phyloP scores from a whole-genome alignment of 208 protist genomes.

The Trypanosoma scelopori region DNA sequence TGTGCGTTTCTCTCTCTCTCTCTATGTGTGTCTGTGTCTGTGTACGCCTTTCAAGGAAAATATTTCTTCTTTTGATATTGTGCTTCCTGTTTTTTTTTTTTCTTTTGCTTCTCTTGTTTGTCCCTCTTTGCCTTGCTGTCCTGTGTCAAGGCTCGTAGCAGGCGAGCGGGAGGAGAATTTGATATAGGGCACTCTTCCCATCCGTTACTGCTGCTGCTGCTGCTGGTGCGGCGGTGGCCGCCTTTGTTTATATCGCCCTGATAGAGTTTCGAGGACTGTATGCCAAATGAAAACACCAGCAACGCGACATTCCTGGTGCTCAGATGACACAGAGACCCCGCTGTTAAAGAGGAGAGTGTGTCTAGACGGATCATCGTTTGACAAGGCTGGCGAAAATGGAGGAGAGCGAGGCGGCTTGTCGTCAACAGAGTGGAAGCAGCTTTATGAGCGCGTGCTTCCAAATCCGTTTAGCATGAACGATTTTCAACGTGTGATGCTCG shows the following conservation, averaged over 20 bases:
- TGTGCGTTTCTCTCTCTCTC: no score
- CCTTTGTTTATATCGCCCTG: not conserved
- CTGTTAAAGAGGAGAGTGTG: constrained; percentile 1
- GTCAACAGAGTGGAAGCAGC: constrained; percentile 52
- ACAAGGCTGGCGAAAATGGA: not conserved
- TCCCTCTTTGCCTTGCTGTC: not conserved
- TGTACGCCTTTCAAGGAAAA: no score
- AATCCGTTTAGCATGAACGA: constrained; percentile 50
- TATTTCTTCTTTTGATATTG: not conserved
- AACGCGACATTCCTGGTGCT: constrained; percentile 6
- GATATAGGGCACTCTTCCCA: not conserved
- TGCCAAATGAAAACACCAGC: constrained; percentile 12
- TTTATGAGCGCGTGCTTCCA: constrained; percentile 59
- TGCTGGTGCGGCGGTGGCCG: no score
- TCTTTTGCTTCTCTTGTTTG: constrained; percentile 2
- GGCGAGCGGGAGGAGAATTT: not conserved
- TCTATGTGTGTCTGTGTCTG: no score
- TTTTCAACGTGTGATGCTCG: constrained; percentile 45
- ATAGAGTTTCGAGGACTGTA: not conserved
- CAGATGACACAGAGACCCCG: not conserved
- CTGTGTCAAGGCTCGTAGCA: not conserved
- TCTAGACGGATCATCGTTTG: not conserved
- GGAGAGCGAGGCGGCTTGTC: constrained; percentile 20
- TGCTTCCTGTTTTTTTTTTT: constrained; percentile 15
- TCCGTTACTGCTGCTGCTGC: not conserved